A percentile compares a stretch with the other conserved stretches of the same genome.
phyloP scores from a whole-genome alignment of 2,329 filamentous ascomycete genomes.

The Aspergillus costaricaensis region DNA sequence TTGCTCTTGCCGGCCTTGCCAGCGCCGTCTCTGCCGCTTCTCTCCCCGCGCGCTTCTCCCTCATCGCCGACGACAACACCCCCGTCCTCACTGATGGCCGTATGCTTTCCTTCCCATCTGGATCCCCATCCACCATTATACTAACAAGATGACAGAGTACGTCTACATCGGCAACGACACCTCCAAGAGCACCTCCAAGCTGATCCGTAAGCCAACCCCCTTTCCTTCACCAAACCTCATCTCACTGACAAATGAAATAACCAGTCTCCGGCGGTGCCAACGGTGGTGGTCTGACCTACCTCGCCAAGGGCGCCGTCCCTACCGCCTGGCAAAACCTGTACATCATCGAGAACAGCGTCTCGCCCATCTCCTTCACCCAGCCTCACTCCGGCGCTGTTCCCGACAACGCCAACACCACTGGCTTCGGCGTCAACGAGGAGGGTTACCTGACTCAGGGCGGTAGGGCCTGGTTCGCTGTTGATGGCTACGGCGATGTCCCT shows the following conservation, averaged over 20 bases:
- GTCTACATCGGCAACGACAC: slow-evolving; percentile 25
- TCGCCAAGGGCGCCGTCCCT: slow-evolving; percentile 22
- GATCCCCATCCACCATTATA: not conserved
- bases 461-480: slow-evolving; percentile 29
- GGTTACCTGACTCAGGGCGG: slow-evolving; percentile 31
- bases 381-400: slow-evolving; percentile 33
- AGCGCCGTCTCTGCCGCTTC: slow-evolving; percentile 24
- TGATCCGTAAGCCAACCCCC: slow-evolving; percentile 26
- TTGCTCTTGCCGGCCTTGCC: slow-evolving; percentile 25
- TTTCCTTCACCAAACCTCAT: not conserved
- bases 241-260: slow-evolving; percentile 1
- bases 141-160: slow-evolving; percentile 18
- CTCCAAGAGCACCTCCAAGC: slow-evolving; percentile 23
- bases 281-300: slow-evolving; percentile 27
- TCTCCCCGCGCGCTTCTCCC: slow-evolving; percentile 29
- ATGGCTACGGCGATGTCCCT: slow-evolving; percentile 24
- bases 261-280: slow-evolving; percentile 24
- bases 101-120: slow-evolving; percentile 11
- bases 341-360: slow-evolving; percentile 26
- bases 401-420: slow-evolving; percentile 23
- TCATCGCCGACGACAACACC: slow-evolving; percentile 29
- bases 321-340: slow-evolving; percentile 34
- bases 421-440: slow-evolving; percentile 29
- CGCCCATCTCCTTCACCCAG: slow-evolving; percentile 25
- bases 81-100: slow-evolving; percentile 31